These are phyloP conservation scores for Sporobolomyces phaffii DNA, from an alignment of 768 basidiomycete species.

Conservation along the genomic window DNA sequence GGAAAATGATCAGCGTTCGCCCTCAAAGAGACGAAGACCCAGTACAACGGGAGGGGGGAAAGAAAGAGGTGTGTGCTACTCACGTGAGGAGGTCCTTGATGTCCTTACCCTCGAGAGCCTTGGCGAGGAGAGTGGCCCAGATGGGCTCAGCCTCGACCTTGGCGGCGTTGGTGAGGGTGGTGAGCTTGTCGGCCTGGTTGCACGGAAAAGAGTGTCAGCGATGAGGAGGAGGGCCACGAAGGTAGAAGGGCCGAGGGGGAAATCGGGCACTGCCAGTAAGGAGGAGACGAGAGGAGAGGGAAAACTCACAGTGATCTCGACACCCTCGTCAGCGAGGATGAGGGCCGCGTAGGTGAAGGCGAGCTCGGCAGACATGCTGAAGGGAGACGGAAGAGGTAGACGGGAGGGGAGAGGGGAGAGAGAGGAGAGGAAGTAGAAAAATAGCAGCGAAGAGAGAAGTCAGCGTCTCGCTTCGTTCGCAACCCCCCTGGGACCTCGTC, in stretches of 20 bases:
- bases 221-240: too few relatives aligned
- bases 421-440: not conserved
- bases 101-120: slow-evolving; percentile 96
- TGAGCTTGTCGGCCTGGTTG: slow-evolving; percentile 79
- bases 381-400: not conserved
- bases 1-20: not conserved
- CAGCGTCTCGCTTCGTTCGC: not conserved
- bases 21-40: not conserved
- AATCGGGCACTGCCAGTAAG: not conserved
- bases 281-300: not conserved
- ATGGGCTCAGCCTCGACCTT: slow-evolving; percentile 84
- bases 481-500: too few relatives aligned
- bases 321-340: slow-evolving; percentile 93
- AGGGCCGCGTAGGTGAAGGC: slow-evolving; percentile 94
- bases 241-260: too few relatives aligned
- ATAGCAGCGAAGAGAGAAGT: not conserved
- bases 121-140: slow-evolving; percentile 94
- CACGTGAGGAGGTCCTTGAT: slow-evolving; percentile 81
- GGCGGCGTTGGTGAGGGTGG: slow-evolving; percentile 75
- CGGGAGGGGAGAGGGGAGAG: not conserved
- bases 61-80: too few relatives aligned
- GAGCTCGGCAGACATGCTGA: slow-evolving; percentile 60
- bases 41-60: not conserved
- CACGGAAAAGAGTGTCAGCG: not conserved
- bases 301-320: slow-evolving; percentile 87